phyloP scores from a whole-genome alignment of 192 early-diverging fungal species.

The Chytriomyces confervae region DNA sequence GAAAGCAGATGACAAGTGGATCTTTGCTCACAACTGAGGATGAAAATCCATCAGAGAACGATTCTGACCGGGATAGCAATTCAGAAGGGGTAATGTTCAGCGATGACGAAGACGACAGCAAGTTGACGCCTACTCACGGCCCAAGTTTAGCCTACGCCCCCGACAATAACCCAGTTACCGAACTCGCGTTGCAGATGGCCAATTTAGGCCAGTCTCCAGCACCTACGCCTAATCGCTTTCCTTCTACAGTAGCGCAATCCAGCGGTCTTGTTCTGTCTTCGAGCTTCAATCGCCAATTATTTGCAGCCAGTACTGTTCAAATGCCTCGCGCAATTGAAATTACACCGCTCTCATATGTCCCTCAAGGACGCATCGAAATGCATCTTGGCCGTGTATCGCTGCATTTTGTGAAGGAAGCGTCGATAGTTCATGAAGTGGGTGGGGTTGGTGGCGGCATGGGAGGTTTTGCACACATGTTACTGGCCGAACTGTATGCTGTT shows the following conservation, averaged over 20 bases:
- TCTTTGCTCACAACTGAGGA: slow-evolving; percentile 8
- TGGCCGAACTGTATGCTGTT: slow-evolving; percentile 71
- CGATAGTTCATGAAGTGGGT: slow-evolving; percentile 49
- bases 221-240: slow-evolving; percentile 9
- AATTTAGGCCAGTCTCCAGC: neutral
- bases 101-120: slow-evolving; percentile 31
- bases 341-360: slow-evolving; percentile 71
- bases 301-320: slow-evolving; percentile 7
- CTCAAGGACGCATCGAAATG: slow-evolving; percentile 52
- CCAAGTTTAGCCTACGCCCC: neutral
- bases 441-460: slow-evolving; percentile 67
- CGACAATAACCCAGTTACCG: neutral
- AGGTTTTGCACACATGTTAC: slow-evolving; percentile 72
- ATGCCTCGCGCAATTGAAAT: slow-evolving; percentile 61
- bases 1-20: slow-evolving; percentile 11
- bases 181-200: neutral
- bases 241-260: neutral
- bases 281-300: neutral
- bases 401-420: slow-evolving; percentile 82
- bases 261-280: neutral
- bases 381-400: slow-evolving; percentile 76
- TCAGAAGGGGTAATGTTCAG: slow-evolving; percentile 14
- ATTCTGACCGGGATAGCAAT: slow-evolving; percentile 15
- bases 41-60: neutral
- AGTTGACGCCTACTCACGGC: neutral